Base-by-base conservation (phyloP, 1,139 yeast species). In the Yamadazyma atlantica region DNA sequence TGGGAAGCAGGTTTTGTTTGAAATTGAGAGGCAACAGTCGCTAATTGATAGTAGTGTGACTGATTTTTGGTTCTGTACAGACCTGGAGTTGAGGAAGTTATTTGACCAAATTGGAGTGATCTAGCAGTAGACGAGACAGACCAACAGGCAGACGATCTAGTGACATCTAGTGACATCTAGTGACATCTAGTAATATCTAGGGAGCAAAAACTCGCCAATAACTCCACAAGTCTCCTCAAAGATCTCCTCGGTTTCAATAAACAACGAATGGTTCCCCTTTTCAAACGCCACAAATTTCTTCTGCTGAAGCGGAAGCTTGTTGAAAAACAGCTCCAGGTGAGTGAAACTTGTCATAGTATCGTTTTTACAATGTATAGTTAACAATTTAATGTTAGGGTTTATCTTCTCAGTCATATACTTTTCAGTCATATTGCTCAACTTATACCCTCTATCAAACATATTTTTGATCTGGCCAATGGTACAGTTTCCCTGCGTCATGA, bases 161-260 rank as follows among this genome's bases (percentile, higher is more conserved):
- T n/a, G n/a, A n/a, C n/a, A n/a, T n/a, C n/a, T n/a, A n/a, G n/a
- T n/a, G n/a, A n/a, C n/a, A n/a, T n/a, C n/a, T n/a, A n/a, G n/a
- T n/a, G n/a, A n/a, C n/a, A n/a, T n/a, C n/a, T n/a, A n/a, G n/a
- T n/a, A n/a, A n/a, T n/a, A n/a, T n/a, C n/a, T n/a, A n/a, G n/a
- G n/a, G n/a, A n/a, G n/a, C 22, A 19, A 19, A 19, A 19, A 19
- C 22, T 9, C 8, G 22, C 8, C 9, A 6, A 55, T 47, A 11
- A 38, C 37, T 6, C 31, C 36, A 34, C 45, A 43, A 4, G 51
- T 46, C 17, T 41, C 38, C n/a, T 44, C 21, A 37, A 51, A 54
- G 5, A 48, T 43, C 16, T 45, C 43, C 3, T 55, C 59, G 3
- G 46, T 46, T 39, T 54, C 60, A 32, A 55, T 46, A 31, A 53